These are phyloP conservation scores for Termitomyces sp. DNA, from an alignment of 768 basidiomycete genomes.

Conservation along the genomic window DNA sequence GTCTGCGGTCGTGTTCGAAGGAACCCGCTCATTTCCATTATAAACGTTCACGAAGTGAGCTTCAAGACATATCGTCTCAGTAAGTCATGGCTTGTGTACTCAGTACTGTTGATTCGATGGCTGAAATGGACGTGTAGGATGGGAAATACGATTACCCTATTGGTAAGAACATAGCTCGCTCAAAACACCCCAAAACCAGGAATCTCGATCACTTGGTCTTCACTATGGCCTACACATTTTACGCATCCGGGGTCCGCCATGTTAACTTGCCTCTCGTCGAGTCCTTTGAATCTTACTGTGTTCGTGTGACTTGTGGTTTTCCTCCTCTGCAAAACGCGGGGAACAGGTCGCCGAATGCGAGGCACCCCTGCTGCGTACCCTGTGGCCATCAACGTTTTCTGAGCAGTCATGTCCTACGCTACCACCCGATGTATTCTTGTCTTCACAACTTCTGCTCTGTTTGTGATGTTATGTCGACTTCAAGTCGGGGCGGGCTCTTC, in stretches of 20 bases:
- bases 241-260: neutral
- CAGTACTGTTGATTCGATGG: neutral
- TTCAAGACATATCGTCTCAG: neutral
- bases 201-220: neutral
- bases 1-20: neutral
- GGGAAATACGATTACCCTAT: neutral
- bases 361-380: slow-evolving; percentile 18
- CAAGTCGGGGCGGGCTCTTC: slow-evolving; percentile 13
- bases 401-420: slow-evolving; percentile 15
- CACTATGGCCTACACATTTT: neutral
- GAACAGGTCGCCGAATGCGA: slow-evolving; percentile 15
- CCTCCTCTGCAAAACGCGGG: slow-evolving; percentile 9
- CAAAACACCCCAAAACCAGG: neutral
- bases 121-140: no score
- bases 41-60: neutral
- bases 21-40: neutral
- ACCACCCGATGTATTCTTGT: slow-evolving; percentile 20
- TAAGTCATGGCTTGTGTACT: no score
- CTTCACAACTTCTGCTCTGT: slow-evolving; percentile 20
- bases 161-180: neutral
- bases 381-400: slow-evolving; percentile 16
- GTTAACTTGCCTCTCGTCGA: neutral
- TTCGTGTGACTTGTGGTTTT: slow-evolving; percentile 20
- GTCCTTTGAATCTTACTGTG: slow-evolving; percentile 13
- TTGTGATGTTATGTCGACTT: slow-evolving; percentile 18